Conservation (phyloP, 2,329 filamentous ascomycete genomes). For the Penicillium rolfsii region DNA sequence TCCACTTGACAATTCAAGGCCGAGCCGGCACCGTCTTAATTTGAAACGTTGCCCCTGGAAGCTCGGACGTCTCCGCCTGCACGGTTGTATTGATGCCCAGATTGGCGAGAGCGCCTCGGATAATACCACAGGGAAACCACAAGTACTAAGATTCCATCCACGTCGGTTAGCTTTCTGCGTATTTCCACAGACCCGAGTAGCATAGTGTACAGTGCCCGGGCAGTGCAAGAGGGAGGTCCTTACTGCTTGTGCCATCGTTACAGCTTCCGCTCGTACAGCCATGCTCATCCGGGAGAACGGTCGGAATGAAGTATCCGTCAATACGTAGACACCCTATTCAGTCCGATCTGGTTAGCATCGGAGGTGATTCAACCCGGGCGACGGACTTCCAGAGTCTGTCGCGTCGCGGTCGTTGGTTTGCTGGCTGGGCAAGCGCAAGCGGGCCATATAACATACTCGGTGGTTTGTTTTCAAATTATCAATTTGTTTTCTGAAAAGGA, state of each 20-base stretch:
- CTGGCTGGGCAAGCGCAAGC: background rate
- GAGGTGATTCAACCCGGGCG: background rate
- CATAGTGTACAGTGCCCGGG: background rate
- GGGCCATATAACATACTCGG: conserved; percentile 58
- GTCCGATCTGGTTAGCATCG: background rate
- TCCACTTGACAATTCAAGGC: conserved; percentile 49
- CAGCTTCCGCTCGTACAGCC: conserved; percentile 72
- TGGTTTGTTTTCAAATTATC: conserved; percentile 99
- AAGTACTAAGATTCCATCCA: conserved; percentile 65
- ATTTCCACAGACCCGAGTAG: background rate
- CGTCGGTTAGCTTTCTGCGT: background rate
- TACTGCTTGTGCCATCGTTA: conserved; percentile 78
- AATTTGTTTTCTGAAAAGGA: conserved; percentile 94
- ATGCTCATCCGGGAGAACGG: conserved; percentile 89
- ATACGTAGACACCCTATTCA: conserved; percentile 81
- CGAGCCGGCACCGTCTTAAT: conserved; percentile 81
- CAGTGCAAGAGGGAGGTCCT: conserved; percentile 31
- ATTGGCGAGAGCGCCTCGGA: conserved; percentile 87
- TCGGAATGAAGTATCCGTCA: conserved; percentile 90
- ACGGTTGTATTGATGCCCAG: conserved; percentile 90
- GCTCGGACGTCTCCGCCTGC: conserved; percentile 82
- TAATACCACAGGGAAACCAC: conserved; percentile 92
- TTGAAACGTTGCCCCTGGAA: conserved; percentile 90
- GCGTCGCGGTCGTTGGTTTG: background rate
- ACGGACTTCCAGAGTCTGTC: background rate